phyloP scores from a whole-genome alignment of 2,329 filamentous ascomycete species.

The Aspergillus viridinutans region DNA sequence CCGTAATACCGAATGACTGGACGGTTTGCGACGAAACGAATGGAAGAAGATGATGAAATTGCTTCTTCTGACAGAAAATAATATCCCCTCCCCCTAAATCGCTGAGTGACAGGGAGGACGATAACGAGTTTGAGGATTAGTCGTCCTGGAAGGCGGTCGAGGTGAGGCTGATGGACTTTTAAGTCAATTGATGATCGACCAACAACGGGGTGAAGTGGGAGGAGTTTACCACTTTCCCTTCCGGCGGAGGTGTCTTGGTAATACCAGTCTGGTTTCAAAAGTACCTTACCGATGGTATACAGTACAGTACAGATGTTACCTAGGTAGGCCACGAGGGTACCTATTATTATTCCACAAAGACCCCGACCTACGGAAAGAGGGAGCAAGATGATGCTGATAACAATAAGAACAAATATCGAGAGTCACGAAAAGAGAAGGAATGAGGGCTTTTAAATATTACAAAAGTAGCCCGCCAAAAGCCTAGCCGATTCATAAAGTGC shows the following conservation, averaged over 20 bases:
- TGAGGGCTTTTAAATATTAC: slow-evolving; percentile 1
- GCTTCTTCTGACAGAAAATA: background rate
- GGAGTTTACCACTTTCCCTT: background rate
- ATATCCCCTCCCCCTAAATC: slow-evolving; percentile 14
- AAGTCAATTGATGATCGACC: slow-evolving; percentile 7
- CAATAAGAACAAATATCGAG: background rate
- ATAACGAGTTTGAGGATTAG: background rate
- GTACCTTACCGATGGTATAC: background rate
- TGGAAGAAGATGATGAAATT: background rate
- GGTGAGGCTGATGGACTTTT: slow-evolving; percentile 20
- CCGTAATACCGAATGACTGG: background rate
- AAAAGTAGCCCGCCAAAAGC: background rate
- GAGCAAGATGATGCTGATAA: slow-evolving; percentile 3
- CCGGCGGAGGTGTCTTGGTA: background rate
- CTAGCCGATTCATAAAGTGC: background rate
- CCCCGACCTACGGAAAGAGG: background rate
- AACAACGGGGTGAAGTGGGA: slow-evolving; percentile 1
- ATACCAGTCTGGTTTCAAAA: background rate
- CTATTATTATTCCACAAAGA: too few relatives aligned
- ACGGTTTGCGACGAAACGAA: background rate
- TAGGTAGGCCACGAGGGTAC: background rate
- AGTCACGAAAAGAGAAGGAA: background rate
- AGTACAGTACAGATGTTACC: background rate
- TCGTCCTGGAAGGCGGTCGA: slow-evolving; percentile 27
- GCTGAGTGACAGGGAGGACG: slow-evolving; percentile 5